phyloP scores from a whole-genome alignment of 2,329 filamentous ascomycete genomes.

The Epichloe aotearoae region DNA sequence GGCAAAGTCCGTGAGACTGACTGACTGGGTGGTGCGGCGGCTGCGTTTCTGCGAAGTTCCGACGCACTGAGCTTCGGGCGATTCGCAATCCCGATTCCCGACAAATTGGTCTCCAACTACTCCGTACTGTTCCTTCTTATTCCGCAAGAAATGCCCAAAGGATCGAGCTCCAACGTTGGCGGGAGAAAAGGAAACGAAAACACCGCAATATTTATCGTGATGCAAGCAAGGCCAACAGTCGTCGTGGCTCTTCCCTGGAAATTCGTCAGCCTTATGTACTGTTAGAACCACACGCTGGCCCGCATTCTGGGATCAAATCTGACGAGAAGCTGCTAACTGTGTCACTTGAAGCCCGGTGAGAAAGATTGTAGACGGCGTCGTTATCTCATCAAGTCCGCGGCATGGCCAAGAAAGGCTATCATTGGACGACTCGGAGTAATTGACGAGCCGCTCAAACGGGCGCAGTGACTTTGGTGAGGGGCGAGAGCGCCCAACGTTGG shows the following conservation, averaged over 20 bases:
- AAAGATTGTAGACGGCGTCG: slow-evolving; percentile 1
- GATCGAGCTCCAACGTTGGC: too few relatives aligned
- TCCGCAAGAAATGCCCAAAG: not conserved
- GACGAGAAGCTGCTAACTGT: not conserved
- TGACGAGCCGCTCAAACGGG: not conserved
- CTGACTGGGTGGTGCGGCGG: not conserved
- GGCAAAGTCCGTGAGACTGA: too few relatives aligned
- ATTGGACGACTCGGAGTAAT: not conserved
- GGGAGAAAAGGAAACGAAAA: too few relatives aligned
- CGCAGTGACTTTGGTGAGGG: not conserved
- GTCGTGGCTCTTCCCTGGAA: slow-evolving; percentile 6
- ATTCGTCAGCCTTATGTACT: slow-evolving; percentile 12
- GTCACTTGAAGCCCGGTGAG: not conserved
- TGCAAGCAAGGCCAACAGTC: not conserved
- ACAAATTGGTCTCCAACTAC: not conserved
- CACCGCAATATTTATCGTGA: not conserved
- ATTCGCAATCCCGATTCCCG: not conserved
- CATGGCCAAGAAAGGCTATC: not conserved
- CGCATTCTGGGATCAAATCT: not conserved
- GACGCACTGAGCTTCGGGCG: not conserved
- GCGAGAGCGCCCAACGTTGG: not conserved
- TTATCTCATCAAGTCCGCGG: slow-evolving; percentile 5
- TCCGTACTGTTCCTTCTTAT: not conserved
- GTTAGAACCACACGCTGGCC: not conserved
- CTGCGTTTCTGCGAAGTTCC: not conserved